Conservation (phyloP, 2,329 filamentous ascomycete species). For the Westerdykella aurantiaca region DNA sequence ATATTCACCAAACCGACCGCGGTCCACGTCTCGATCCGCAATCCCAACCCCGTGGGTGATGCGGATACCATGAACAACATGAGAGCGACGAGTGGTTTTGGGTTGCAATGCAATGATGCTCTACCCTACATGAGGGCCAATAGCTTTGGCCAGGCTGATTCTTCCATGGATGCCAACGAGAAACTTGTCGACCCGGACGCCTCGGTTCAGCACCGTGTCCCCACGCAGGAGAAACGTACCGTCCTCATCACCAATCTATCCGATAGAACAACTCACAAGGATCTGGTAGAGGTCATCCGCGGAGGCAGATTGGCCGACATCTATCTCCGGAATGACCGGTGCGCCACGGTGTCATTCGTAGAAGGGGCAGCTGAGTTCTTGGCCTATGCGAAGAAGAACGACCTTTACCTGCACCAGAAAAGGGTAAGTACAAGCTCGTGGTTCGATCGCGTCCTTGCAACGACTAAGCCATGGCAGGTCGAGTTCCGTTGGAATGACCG, state of each 20-base stretch:
- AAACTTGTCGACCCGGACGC: constrained; percentile 3
- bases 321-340: constrained; percentile 57
- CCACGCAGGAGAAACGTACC: constrained; percentile 47
- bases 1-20: constrained; percentile 8
- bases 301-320: constrained; percentile 68
- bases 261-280: constrained; percentile 56
- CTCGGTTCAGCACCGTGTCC: constrained; percentile 12
- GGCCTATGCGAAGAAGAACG: constrained; percentile 57
- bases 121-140: constrained; percentile 10
- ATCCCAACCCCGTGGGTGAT: no score
- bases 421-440: constrained; percentile 47
- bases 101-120: not conserved
- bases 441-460: no score
- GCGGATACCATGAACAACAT: no score
- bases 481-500: constrained; percentile 64
- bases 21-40: constrained; percentile 7
- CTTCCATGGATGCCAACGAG: no score
- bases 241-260: constrained; percentile 59
- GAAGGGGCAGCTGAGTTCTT: constrained; percentile 56
- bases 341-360: constrained; percentile 65
- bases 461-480: constrained; percentile 45
- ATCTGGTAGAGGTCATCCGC: constrained; percentile 59
- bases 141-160: constrained; percentile 12
- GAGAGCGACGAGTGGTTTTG: no score
- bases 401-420: constrained; percentile 63